Evolutionary conservation across 495 filamentous ascomycete genomes (phyloP).

Genomic region (Aspergillus funiculosus): DNA sequence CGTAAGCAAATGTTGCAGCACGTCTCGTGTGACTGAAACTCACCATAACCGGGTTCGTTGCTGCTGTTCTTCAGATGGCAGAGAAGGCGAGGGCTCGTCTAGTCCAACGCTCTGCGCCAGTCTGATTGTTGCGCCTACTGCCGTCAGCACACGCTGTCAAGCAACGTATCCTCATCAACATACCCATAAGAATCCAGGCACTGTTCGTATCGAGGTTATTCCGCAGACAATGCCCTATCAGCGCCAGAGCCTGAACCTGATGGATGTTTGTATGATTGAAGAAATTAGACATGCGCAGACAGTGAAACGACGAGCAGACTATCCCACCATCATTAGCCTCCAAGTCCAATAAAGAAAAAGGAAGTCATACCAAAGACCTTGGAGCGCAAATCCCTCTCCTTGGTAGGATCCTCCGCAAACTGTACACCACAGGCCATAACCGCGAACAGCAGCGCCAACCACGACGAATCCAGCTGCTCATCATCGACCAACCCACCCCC

Average conservation of each 20-base stretch:
- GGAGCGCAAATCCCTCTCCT: slow-evolving; percentile 45
- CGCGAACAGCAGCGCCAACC: slow-evolving; percentile 51
- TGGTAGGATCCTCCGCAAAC: slow-evolving; percentile 57
- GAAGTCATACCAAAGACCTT: slow-evolving; percentile 42
- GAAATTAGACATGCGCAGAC: slow-evolving; percentile 48
- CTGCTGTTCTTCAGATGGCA: slow-evolving; percentile 21
- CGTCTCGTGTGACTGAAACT: not conserved
- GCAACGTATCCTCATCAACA: not conserved
- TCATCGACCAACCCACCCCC: too few relatives aligned
- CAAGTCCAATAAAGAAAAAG: not conserved
- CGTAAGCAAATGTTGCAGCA: not conserved
- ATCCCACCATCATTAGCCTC: not conserved
- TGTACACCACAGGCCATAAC: slow-evolving; percentile 68
- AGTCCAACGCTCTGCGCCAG: slow-evolving; percentile 45
- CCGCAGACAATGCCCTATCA: slow-evolving; percentile 45
- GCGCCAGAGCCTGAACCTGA: slow-evolving; percentile 43
- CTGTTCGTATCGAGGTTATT: slow-evolving; percentile 52
- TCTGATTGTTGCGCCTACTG: slow-evolving; percentile 40
- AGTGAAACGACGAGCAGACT: slow-evolving; percentile 51
- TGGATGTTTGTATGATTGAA: slow-evolving; percentile 42
- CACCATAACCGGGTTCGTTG: slow-evolving; percentile 16
- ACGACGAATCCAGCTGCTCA: slow-evolving; percentile 11
- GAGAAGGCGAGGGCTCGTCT: slow-evolving; percentile 35
- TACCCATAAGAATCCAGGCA: slow-evolving; percentile 45
- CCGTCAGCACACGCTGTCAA: not conserved